Evolutionary conservation across 1,284 basidiomycete genomes (phyloP), one percentile per base, ranked within the genome.

Genomic region (Sanghuangporus baumii): DNA sequence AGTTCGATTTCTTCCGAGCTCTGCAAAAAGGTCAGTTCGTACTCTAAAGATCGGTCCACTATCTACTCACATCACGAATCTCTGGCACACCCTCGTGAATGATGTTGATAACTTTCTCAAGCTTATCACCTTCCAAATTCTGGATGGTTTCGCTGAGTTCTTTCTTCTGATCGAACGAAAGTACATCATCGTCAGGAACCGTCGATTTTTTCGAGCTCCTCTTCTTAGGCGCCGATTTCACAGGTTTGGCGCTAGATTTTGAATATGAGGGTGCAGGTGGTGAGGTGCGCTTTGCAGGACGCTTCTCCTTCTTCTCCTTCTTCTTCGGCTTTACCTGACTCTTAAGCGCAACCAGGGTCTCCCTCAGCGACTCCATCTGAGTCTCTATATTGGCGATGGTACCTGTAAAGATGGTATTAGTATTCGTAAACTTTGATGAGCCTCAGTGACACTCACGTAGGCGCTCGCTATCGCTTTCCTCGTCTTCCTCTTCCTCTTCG

Each of bases 1-100:
- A 98, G 85, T 76, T 98, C 95, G 70, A 98, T 97, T 78, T 98
- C 95, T 74, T 97, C 93, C 59, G 89, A 92, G 73, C 91, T 93
- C 90, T 94, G 77, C 58, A 63, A 57, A 55, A 43, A 62, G 65
- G 66, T 67, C 57, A 59, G 55, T n/a, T 50, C 26, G 37, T 9
- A 11, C 34, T n/a, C 59, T 62, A 59, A 37, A 62, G 18, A 54
- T 62, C 26, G 60, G 65, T 3, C 51, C 57, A 14, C 41, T 43
- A 18, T n/a, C 7, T 9, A 86, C 93, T 78, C 72, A 96, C 94
- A 71, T 93, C 89, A 70, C 91, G 85, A 66, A 97, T 91, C 72
- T 93, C 89, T 37, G 93, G 87, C 56, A 94, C 88, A 57, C 93
- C 88, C 72, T 94, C 86, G 70, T 96, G 91, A 67, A 98, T 98